Evolutionary conservation across 331 rosid species (phyloP), one percentile per base, ranked within the genome.

Genomic region (Quercus phellos): DNA sequence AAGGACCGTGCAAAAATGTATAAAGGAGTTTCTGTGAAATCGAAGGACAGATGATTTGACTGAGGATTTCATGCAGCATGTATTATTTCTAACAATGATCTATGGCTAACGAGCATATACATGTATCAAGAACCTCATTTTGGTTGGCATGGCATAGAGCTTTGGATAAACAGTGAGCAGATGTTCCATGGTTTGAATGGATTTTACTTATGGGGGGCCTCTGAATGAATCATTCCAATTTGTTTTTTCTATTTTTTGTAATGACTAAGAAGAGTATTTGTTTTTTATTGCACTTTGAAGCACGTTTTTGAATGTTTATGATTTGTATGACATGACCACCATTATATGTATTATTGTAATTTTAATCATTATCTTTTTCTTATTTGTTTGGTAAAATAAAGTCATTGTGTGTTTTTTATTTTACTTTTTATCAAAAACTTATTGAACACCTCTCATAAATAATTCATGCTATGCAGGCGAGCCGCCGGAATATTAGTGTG

Each of bases 1-100:
- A 89, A 86, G 90, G 89, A 80, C 4, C 89, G 75, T 24, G 93
- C 86, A 76, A 80, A 89, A 72, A 83, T 86, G 91, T 82, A 80
- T 79, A 83, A 87, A 82, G 98, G 94, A 63, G 93, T 90, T 66
- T 77, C 97, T 2, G 84, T 94, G 78, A 94, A 85, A 79, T 83
- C 91, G 5, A 84, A 86, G 54, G 46, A 38, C 46, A 38, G 46
- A 38, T 38, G 46, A 38, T 38, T 38, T 46, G 91, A 92, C 63
- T 88, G 87, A 79, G 88, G 84, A 73, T 79, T 21, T 21, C 8
- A 14, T 19, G 53, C 73, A 7, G 63, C 55, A 42, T 43, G 19
- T 61, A 53, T n/a, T 22, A 46, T 29, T 38, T 50, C 38, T 30
- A 34, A 5, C 46, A 22, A 51, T 53, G 56, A 42, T 70, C 30